Evolutionary conservation across 371 early-diverging fungal species (phyloP).

Genomic region (Blyttiomyces sp.): DNA sequence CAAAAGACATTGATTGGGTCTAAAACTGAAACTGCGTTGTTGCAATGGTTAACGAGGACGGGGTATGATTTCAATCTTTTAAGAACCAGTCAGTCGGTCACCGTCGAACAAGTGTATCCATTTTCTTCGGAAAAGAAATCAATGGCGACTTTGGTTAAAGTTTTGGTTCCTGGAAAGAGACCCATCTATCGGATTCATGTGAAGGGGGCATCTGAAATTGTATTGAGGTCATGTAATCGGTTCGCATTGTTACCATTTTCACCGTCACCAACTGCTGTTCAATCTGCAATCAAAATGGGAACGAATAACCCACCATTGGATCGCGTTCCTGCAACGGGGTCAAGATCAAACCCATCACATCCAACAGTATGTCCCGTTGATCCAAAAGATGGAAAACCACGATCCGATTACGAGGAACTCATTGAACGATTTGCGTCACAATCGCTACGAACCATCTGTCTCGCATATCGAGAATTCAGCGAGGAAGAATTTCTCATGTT

Average conservation of each 20-base stretch:
- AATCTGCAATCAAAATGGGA: neutral
- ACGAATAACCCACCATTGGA: neutral
- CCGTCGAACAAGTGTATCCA: conserved; percentile 62
- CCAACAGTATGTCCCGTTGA: conserved; percentile 17
- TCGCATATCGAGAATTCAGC: conserved; percentile 68
- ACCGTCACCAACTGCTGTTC: conserved; percentile 5
- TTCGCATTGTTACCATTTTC: conserved; percentile 15
- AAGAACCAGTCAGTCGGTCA: conserved; percentile 40
- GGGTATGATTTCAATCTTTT: conserved; percentile 46
- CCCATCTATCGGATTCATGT: conserved; percentile 66
- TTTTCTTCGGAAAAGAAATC: conserved; percentile 85
- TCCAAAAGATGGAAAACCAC: conserved; percentile 43
- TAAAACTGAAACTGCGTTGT: conserved; percentile 82
- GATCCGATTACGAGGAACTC: conserved; percentile 45
- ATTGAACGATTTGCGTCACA: conserved; percentile 77
- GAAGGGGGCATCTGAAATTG: conserved; percentile 86
- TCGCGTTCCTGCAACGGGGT: conserved; percentile 10
- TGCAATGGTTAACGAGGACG: conserved; percentile 60
- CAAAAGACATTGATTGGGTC: conserved; percentile 71
- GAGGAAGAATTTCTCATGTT: conserved; percentile 22
- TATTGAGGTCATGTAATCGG: conserved; percentile 47
- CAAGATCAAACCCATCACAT: conserved; percentile 15
- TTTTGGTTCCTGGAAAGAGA: neutral
- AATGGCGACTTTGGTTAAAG: conserved; percentile 70
- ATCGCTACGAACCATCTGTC: conserved; percentile 65